A percentile compares a stretch with the other conserved stretches of the same genome.
Evolutionary conservation across 805 yeast genomes (phyloP).

Genomic region (Candida nitratophila): DNA sequence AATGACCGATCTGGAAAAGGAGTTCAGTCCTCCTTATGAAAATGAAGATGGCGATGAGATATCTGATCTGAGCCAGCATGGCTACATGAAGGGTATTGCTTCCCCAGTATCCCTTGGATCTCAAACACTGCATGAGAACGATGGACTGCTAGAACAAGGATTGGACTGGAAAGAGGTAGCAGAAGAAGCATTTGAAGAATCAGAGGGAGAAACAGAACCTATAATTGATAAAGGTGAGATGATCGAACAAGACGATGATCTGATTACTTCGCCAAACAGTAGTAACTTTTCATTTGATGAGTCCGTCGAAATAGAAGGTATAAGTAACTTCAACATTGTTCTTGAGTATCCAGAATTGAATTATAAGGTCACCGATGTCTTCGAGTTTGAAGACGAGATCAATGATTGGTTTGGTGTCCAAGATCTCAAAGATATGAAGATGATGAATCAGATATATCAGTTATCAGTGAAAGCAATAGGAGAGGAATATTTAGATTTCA

Average conservation of each 20-base stretch:
- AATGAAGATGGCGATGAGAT: not conserved
- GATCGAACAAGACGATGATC: conserved; percentile 23
- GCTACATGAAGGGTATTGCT: not conserved
- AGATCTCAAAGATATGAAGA: conserved; percentile 21
- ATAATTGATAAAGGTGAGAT: conserved; percentile 25
- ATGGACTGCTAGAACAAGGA: not conserved
- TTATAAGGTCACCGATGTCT: conserved; percentile 33
- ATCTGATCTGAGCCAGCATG: not conserved
- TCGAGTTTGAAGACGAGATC: conserved; percentile 30
- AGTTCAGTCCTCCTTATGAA: too few species aligned
- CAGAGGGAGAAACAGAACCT: conserved; percentile 17
- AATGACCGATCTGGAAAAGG: not conserved
- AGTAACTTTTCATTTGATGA: conserved; percentile 18
- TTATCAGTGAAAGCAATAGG: not conserved
- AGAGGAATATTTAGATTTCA: not conserved
- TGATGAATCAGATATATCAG: conserved; percentile 8
- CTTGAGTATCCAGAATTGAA: conserved; percentile 34
- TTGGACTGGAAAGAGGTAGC: not conserved
- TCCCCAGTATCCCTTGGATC: not conserved
- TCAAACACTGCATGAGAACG: not conserved
- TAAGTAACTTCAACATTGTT: conserved; percentile 25
- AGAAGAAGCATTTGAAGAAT: conserved; percentile 2
- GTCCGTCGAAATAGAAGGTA: conserved; percentile 24
- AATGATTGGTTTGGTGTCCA: conserved; percentile 30
- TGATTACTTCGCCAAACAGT: conserved; percentile 22